Evolutionary conservation across 768 basidiomycete species (phyloP).

Genomic region (Rhodotorula taiwanensis): DNA sequence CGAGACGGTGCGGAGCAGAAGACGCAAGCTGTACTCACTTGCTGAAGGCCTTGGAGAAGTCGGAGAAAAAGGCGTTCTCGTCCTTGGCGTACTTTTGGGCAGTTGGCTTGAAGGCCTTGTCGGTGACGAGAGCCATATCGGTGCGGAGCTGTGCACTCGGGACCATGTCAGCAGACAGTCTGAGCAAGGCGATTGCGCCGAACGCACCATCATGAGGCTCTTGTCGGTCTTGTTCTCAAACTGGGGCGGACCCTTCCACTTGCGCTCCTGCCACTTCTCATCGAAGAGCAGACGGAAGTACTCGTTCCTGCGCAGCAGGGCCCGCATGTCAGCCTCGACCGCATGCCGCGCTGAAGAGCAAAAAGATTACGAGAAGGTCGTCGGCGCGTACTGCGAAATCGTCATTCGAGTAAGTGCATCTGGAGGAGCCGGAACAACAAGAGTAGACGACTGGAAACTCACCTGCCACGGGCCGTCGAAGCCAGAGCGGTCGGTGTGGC

Average conservation of each 20-base stretch:
- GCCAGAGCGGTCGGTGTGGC: slow-evolving; percentile 77
- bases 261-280: slow-evolving; percentile 58
- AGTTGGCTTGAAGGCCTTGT: slow-evolving; percentile 86
- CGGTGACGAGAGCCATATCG: slow-evolving; percentile 79
- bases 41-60: slow-evolving; percentile 55
- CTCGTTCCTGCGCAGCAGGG: slow-evolving; percentile 22
- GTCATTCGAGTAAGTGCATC: too few species aligned
- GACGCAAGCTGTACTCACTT: slow-evolving; percentile 34
- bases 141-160: slow-evolving; percentile 50
- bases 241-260: slow-evolving; percentile 91
- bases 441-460: slow-evolving; percentile 6
- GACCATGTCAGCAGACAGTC: too few species aligned
- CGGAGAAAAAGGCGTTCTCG: slow-evolving; percentile 82
- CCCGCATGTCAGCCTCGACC: too few species aligned
- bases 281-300: slow-evolving; percentile 59
- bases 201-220: slow-evolving; percentile 76
- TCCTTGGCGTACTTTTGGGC: slow-evolving; percentile 80
- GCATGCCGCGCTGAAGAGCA: too few species aligned
- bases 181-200: slow-evolving; percentile 13
- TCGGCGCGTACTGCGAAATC: slow-evolving; percentile 7
- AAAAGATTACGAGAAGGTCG: background rate
- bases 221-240: slow-evolving; percentile 84
- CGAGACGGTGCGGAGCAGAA: background rate
- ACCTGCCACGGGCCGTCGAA: slow-evolving; percentile 74
- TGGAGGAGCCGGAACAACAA: background rate